phyloP scores from a whole-genome alignment of 2,329 filamentous ascomycete genomes.

The Rhynchosporium graminicola region DNA sequence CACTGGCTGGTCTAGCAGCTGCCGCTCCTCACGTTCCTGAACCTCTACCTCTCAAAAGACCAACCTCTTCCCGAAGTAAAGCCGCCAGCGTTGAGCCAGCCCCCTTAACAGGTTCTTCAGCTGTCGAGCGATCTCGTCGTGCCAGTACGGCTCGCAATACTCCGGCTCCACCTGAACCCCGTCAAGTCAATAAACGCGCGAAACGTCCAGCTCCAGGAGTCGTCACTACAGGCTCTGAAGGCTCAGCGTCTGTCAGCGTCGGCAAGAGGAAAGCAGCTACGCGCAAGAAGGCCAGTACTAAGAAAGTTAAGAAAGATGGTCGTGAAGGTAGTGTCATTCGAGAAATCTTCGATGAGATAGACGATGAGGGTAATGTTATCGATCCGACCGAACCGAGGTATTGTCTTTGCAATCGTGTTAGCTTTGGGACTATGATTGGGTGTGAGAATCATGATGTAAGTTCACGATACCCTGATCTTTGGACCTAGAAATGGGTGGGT shows the following conservation, averaged over 20 bases:
- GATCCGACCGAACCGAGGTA: slow-evolving; percentile 76
- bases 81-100: slow-evolving; percentile 37
- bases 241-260: slow-evolving; percentile 60
- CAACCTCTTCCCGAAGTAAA: slow-evolving; percentile 40
- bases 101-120: slow-evolving; percentile 26
- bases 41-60: slow-evolving; percentile 34
- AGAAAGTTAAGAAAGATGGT: slow-evolving; percentile 43
- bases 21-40: slow-evolving; percentile 27
- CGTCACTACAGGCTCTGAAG: slow-evolving; percentile 52
- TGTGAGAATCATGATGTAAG: slow-evolving; percentile 78
- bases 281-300: slow-evolving; percentile 59
- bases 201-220: slow-evolving; percentile 74
- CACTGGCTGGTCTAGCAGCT: slow-evolving; percentile 26
- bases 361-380: slow-evolving; percentile 69
- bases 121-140: slow-evolving; percentile 39
- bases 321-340: slow-evolving; percentile 48
- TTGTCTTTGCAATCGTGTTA: slow-evolving; percentile 77
- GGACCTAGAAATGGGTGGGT: too few species aligned
- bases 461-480: slow-evolving; percentile 28
- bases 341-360: slow-evolving; percentile 58
- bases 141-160: slow-evolving; percentile 45
- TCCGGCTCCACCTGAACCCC: slow-evolving; percentile 46
- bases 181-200: slow-evolving; percentile 55
- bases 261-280: slow-evolving; percentile 71
- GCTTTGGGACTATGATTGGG: slow-evolving; percentile 80